A percentile compares a stretch with the other conserved stretches of the same genome.
Evolutionary conservation across 2,329 filamentous ascomycete genomes (phyloP).

Genomic region (Fusarium albidum): DNA sequence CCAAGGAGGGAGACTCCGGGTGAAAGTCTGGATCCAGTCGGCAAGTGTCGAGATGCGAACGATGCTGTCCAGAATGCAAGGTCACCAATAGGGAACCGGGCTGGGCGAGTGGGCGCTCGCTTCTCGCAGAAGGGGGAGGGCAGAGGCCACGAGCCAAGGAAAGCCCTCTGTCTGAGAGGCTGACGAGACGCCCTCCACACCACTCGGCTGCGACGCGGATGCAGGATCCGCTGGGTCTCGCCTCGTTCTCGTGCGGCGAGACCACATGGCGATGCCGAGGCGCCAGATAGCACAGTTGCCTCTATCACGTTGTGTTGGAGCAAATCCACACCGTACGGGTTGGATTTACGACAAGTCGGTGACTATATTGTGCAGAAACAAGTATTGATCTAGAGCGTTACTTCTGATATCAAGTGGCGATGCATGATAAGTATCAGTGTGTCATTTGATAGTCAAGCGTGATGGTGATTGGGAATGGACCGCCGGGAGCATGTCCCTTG

Average conservation of each 20-base stretch:
- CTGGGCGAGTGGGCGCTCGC: neutral
- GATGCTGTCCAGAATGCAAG: neutral
- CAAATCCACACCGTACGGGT: neutral
- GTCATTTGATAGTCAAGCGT: neutral
- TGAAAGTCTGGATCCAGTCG: neutral
- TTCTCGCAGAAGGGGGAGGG: neutral
- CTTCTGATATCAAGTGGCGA: neutral
- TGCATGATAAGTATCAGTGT: neutral
- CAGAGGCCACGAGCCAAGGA: constrained; percentile 1
- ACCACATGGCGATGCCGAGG: neutral
- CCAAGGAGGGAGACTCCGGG: too few species aligned
- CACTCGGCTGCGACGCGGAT: constrained; percentile 1
- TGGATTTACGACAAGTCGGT: neutral
- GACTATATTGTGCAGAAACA: constrained; percentile 1
- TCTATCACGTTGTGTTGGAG: neutral
- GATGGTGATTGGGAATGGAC: neutral
- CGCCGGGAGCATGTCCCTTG: neutral
- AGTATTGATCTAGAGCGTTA: neutral
- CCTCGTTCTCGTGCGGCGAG: neutral
- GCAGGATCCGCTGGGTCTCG: constrained; percentile 5
- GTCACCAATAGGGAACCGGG: neutral
- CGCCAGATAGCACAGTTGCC: neutral
- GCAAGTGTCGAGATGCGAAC: neutral
- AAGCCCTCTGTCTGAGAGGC: neutral
- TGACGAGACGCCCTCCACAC: constrained; percentile 5